Percentiles rank a stretch among this genome's conserved stretches.
These are phyloP conservation scores for Fusarium mundagurra DNA, from an alignment of 2,329 filamentous ascomycete species.

Conservation along the genomic window DNA sequence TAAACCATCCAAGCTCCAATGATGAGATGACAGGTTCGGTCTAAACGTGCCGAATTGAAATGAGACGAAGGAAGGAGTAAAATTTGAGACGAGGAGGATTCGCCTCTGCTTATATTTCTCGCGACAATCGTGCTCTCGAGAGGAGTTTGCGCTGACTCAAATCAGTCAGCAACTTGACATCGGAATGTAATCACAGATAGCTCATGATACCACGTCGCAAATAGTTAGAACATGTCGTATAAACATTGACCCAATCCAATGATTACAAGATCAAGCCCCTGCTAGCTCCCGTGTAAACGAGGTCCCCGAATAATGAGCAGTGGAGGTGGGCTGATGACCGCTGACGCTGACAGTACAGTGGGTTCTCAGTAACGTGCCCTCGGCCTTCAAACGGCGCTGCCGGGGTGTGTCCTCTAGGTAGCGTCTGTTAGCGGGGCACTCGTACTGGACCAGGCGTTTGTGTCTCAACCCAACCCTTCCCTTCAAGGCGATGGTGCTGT, in stretches of 20 bases:
- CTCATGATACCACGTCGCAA: slow-evolving; percentile 4
- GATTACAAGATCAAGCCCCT: slow-evolving; percentile 8
- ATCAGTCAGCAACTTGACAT: background rate
- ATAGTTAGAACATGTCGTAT: slow-evolving; percentile 12
- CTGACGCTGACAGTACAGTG: background rate
- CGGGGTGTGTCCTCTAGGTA: background rate
- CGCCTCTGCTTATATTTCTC: background rate
- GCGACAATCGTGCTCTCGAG: background rate
- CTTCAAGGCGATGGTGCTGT: slow-evolving; percentile 1
- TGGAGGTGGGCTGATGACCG: slow-evolving; percentile 12
- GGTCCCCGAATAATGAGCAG: slow-evolving; percentile 4
- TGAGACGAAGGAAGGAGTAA: slow-evolving; percentile 1
- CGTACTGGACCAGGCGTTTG: background rate
- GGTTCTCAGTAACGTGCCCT: slow-evolving; percentile 14
- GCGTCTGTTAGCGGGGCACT: background rate
- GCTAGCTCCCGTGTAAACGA: slow-evolving; percentile 28
- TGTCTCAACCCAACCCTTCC: slow-evolving; percentile 25
- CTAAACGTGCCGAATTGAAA: slow-evolving; percentile 11
- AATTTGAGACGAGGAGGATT: background rate
- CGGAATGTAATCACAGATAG: slow-evolving; percentile 3
- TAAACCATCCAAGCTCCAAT: background rate
- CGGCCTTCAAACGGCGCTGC: background rate
- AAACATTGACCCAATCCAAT: background rate
- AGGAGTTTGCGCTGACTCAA: background rate
- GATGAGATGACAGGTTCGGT: background rate